A percentile compares a stretch with the other conserved stretches of the same genome.
Conservation (phyloP, 768 basidiomycete species). For the Russula lepida region DNA sequence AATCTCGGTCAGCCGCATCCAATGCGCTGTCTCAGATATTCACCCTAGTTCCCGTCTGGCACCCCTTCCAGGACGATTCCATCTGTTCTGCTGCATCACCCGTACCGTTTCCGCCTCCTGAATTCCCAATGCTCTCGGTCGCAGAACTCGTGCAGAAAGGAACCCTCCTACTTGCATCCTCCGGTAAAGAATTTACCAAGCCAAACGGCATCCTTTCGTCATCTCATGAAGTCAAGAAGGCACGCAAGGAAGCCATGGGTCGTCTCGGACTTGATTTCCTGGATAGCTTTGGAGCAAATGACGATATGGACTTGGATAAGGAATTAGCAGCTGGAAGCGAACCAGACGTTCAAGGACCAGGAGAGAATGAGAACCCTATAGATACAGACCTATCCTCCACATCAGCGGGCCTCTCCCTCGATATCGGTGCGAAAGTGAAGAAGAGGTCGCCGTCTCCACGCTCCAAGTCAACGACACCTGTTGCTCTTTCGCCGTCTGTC, state of each 20-base stretch:
- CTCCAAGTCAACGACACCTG: conserved; percentile 39
- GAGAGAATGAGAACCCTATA: conserved; percentile 27
- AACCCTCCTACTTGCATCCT: conserved; percentile 77
- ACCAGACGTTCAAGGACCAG: conserved; percentile 33
- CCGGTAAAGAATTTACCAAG: conserved; percentile 85
- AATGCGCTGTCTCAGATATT: conserved; percentile 85
- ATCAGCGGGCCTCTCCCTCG: conserved; percentile 40
- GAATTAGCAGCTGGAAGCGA: conserved; percentile 54
- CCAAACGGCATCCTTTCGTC: conserved; percentile 64
- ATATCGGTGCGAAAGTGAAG: conserved; percentile 23
- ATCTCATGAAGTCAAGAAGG: conserved; percentile 74
- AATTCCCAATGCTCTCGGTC: conserved; percentile 71
- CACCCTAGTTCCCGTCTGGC: conserved; percentile 74
- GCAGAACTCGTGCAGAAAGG: conserved; percentile 67
- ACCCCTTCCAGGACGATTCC: conserved; percentile 36
- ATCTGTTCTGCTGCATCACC: conserved; percentile 24
- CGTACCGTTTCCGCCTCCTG: conserved; percentile 34
- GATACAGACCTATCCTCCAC: conserved; percentile 31
- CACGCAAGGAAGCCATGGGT: conserved; percentile 82
- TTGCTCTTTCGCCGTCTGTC: conserved; percentile 42
- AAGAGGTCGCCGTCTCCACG: conserved; percentile 33
- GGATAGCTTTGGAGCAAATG: conserved; percentile 56
- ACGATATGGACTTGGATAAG: conserved; percentile 81
- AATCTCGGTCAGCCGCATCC: conserved; percentile 86
- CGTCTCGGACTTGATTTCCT: conserved; percentile 84